Evolutionary conservation across 2,329 filamentous ascomycete species (phyloP).

Genomic region (Phialophora verrucosa): DNA sequence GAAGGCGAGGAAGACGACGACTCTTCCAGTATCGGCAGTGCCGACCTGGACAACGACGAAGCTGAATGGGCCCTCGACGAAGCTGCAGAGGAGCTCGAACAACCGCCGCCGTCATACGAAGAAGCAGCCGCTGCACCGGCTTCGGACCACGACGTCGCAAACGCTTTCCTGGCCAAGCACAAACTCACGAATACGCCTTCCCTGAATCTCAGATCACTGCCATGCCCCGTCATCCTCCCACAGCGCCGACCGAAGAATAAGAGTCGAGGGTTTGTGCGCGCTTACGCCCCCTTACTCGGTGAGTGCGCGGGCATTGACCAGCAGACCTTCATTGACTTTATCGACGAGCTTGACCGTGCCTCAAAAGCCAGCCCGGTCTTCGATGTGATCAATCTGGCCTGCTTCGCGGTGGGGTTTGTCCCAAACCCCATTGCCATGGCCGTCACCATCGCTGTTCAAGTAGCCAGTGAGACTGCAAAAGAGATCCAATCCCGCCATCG

Average conservation of each 20-base stretch:
- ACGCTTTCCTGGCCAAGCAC: constrained; percentile 25
- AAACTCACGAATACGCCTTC: constrained; percentile 8
- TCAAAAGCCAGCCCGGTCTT: constrained; percentile 34
- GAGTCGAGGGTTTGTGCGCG: constrained; percentile 59
- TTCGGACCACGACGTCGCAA: constrained; percentile 27
- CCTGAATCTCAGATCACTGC: constrained; percentile 25
- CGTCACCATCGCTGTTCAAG: constrained; percentile 32
- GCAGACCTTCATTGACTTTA: constrained; percentile 56
- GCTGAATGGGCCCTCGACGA: constrained; percentile 36
- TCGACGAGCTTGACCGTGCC: constrained; percentile 53
- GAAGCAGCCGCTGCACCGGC: constrained; percentile 16
- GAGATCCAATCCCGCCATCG: constrained; percentile 41
- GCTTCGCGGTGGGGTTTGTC: constrained; percentile 32
- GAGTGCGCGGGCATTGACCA: constrained; percentile 54
- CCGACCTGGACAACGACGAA: constrained; percentile 30
- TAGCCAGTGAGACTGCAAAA: constrained; percentile 25
- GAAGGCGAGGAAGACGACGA: constrained; percentile 22
- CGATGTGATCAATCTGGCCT: constrained; percentile 38
- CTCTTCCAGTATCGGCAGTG: constrained; percentile 23
- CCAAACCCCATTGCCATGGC: constrained; percentile 36
- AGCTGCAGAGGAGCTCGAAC: constrained; percentile 29
- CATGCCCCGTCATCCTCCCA: constrained; percentile 58
- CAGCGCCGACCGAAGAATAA: constrained; percentile 59
- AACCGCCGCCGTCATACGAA: constrained; percentile 27
- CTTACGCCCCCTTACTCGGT: constrained; percentile 58